phyloP scores from a whole-genome alignment of 169 alveolate species.

The Plasmodium fragile region DNA sequence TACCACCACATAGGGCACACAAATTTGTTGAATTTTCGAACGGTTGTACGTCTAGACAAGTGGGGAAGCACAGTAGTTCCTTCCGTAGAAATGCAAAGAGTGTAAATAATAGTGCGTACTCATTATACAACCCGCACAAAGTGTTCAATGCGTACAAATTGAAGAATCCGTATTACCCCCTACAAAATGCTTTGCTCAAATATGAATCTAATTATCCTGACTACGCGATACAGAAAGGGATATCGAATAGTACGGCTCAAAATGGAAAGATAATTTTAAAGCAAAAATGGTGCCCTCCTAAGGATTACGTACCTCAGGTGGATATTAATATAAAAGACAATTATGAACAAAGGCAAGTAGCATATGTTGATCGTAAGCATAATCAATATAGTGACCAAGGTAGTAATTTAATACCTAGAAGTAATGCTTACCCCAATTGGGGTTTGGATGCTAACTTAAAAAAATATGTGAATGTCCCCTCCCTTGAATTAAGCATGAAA shows the following conservation, averaged over 20 bases:
- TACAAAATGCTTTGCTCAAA: background rate
- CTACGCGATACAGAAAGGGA: background rate
- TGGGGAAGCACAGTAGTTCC: background rate
- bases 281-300: background rate
- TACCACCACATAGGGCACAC: background rate
- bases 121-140: background rate
- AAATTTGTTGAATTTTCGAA: background rate
- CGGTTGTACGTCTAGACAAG: background rate
- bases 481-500: background rate
- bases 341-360: background rate
- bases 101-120: background rate
- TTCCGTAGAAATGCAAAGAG: constrained; percentile 2
- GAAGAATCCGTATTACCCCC: background rate
- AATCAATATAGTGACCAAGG: background rate
- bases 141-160: background rate
- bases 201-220: background rate
- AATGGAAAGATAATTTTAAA: background rate
- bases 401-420: background rate
- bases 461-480: background rate
- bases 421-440: background rate
- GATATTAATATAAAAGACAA: background rate
- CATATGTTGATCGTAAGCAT: background rate
- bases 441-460: background rate
- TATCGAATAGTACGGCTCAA: constrained; percentile 1
- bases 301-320: constrained; percentile 1